Base-by-base conservation (phyloP, 306 rosid genomes). In the Senna tora region DNA sequence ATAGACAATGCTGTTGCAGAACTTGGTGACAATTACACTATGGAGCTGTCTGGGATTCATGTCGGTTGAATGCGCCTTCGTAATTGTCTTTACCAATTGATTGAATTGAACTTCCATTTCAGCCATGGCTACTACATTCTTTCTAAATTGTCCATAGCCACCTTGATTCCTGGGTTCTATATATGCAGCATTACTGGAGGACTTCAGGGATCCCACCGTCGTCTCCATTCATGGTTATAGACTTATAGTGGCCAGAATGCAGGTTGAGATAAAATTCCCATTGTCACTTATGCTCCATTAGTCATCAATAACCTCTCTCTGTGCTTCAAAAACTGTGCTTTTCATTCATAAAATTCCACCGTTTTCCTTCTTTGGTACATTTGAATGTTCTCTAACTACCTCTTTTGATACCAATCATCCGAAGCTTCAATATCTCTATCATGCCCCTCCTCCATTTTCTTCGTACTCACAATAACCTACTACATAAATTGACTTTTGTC, bases 1-100 rank as follows among this genome's bases (percentile, higher is more conserved):
- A 77, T 86, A 5, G 81, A 79, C 45, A 53, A 17, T 39, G 69
- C 75, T 65, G 45, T 84, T 51, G 52, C 75, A 38, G 66, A 77
- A 65, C 76, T 76, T 3, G 21, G 68, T 41, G 76, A 76, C 42
- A 39, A 51, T 17, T 45, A 13, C 72, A 20, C 25, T 30, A 70
- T 69, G 28, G 58, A 41, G 32, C 71, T 52, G 7, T 77, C 59
- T 59, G 61, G 22, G 34, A 6, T 21, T 15, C 25, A 7, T 5
- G 22, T 39, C 46, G 28, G 65, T 49, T 76, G 70, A 71, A 20
- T 69, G 19, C 57, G 60, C 11, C 58, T 15, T 50, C 39, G 50
- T 36, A 72, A 25, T 45, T 58, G 39, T 67, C 9, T 72, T 67
- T 64, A 52, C 66, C 53, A 39, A 43, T 22, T 34, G 39, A 71